Percentiles rank a stretch among this genome's conserved stretches.
phyloP scores from a whole-genome alignment of 768 basidiomycete species.

The Mycena rosella region DNA sequence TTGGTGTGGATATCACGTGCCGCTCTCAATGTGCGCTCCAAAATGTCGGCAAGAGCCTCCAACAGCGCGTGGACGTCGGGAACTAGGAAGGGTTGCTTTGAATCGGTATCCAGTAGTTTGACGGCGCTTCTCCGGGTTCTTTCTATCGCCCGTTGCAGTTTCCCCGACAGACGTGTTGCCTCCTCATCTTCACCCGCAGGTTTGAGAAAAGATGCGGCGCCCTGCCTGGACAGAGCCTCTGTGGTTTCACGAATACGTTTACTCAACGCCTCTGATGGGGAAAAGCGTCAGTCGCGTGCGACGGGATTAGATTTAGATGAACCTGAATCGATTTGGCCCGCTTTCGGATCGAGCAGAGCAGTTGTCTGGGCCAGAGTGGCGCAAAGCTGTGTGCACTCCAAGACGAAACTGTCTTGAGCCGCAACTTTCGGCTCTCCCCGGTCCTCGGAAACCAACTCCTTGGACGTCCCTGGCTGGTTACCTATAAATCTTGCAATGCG shows the following conservation, averaged over 20 bases:
- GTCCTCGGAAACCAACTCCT: neutral
- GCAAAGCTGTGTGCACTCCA: constrained; percentile 57
- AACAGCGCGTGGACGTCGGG: constrained; percentile 46
- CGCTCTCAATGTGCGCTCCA: constrained; percentile 46
- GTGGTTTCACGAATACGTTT: constrained; percentile 40
- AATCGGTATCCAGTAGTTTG: constrained; percentile 57
- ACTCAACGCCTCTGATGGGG: constrained; percentile 25
- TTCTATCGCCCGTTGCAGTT: constrained; percentile 73
- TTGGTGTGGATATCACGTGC: constrained; percentile 40
- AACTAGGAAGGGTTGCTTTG: constrained; percentile 2
- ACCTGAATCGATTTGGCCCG: constrained; percentile 36
- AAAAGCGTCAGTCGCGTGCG: constrained; percentile 26
- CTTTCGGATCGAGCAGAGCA: constrained; percentile 51
- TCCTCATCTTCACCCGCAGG: constrained; percentile 47
- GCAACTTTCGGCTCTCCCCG: neutral
- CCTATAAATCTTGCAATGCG: constrained; percentile 58
- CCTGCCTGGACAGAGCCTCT: constrained; percentile 33
- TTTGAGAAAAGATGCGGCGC: constrained; percentile 35
- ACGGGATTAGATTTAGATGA: constrained; percentile 26
- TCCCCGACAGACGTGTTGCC: constrained; percentile 55
- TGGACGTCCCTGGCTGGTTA: constrained; percentile 25
- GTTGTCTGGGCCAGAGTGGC: constrained; percentile 60
- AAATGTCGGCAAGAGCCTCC: constrained; percentile 48
- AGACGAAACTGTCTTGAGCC: constrained; percentile 34
- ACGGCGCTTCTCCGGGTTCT: constrained; percentile 64